phyloP scores from a whole-genome alignment of 164 flowering plant genomes.

The Nelumbo lutea region DNA sequence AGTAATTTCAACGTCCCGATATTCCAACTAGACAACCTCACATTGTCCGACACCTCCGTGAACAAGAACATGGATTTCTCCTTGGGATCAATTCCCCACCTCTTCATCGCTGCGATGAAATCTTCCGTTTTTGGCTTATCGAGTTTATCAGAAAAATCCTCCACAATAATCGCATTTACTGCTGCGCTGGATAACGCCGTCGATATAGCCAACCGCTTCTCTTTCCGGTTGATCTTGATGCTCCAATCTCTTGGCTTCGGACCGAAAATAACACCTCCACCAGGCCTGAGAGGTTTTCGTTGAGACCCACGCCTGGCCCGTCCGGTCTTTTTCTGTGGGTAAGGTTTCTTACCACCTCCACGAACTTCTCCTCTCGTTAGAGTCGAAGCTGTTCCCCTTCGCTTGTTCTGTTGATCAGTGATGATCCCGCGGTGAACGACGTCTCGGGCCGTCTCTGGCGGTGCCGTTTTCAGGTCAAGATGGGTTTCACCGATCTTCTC shows the following conservation, averaged over 20 bases:
- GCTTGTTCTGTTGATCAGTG: too few relatives aligned
- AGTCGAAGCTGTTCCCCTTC: conserved; percentile 51
- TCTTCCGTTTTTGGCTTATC: too few relatives aligned
- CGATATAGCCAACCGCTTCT: conserved; percentile 79
- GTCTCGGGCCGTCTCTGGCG: too few relatives aligned
- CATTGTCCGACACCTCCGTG: conserved; percentile 63
- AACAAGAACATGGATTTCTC: conserved; percentile 71
- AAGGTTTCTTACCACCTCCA: conserved; percentile 94
- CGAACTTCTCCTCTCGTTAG: conserved; percentile 86
- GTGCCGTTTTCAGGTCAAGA: too few relatives aligned
- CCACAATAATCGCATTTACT: conserved; percentile 50
- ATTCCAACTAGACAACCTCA: conserved; percentile 69
- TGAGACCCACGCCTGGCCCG: conserved; percentile 79
- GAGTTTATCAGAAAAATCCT: too few relatives aligned
- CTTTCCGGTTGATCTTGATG: conserved; percentile 84
- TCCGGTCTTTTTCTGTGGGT: conserved; percentile 90
- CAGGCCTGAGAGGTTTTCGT: conserved; percentile 76
- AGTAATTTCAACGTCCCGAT: conserved; percentile 74
- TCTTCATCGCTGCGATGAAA: too few relatives aligned
- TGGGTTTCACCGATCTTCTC: too few relatives aligned
- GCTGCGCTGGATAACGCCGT: conserved; percentile 80
- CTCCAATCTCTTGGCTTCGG: conserved; percentile 52
- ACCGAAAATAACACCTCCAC: too few relatives aligned
- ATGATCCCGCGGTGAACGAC: too few relatives aligned
- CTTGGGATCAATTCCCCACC: conserved; percentile 30